phyloP scores from a whole-genome alignment of 371 early-diverging fungal species.

The Mucor velutinosus region DNA sequence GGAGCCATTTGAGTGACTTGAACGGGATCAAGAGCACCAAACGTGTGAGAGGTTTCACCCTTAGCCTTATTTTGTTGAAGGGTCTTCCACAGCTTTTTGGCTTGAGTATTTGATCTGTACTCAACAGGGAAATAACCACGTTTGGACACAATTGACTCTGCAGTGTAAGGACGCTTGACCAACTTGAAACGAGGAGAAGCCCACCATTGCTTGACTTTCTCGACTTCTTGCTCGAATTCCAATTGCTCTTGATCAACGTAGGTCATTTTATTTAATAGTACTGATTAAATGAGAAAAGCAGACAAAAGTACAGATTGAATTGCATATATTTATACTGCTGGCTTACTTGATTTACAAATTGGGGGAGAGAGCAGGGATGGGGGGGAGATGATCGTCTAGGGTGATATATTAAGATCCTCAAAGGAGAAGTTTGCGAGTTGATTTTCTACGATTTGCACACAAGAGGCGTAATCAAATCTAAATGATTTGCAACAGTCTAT shows the following conservation, averaged over 20 bases:
- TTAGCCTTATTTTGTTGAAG: slow-evolving; percentile 77
- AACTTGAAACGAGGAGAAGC: slow-evolving; percentile 77
- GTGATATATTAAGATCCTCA: slow-evolving; percentile 3
- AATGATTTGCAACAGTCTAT: background rate
- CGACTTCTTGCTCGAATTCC: slow-evolving; percentile 77
- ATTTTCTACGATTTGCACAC: background rate
- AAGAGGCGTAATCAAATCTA: background rate
- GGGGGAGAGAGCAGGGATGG: background rate
- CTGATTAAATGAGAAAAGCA: slow-evolving; percentile 4
- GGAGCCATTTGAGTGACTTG: slow-evolving; percentile 98
- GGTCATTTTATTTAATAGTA: slow-evolving; percentile 16
- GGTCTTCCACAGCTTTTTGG: slow-evolving; percentile 92
- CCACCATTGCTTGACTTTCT: slow-evolving; percentile 91
- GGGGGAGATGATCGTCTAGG: background rate
- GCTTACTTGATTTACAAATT: background rate
- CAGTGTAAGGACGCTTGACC: slow-evolving; percentile 90
- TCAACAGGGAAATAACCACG: slow-evolving; percentile 78
- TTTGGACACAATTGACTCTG: slow-evolving; percentile 89
- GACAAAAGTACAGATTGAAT: background rate
- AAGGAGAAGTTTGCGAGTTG: background rate
- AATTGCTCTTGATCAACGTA: slow-evolving; percentile 61
- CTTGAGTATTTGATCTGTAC: slow-evolving; percentile 86
- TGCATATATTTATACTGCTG: slow-evolving; percentile 4
- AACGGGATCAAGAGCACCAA: slow-evolving; percentile 93
- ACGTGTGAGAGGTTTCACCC: slow-evolving; percentile 89